These are phyloP conservation scores for Gymnopilus junonius DNA, from an alignment of 768 basidiomycete species.

Conservation along the genomic window DNA sequence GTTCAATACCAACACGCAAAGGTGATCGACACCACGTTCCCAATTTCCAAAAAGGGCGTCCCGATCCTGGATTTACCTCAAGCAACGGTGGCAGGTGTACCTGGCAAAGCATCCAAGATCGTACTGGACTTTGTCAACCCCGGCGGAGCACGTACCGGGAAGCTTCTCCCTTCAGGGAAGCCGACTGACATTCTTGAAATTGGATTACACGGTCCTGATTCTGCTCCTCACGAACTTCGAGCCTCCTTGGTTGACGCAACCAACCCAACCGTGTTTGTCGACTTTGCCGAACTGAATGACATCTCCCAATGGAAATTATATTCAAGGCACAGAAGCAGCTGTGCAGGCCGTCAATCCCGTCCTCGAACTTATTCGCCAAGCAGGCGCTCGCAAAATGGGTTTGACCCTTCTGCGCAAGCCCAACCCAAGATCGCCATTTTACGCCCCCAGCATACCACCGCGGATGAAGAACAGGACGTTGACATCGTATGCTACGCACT, in stretches of 20 bases:
- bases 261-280: slow-evolving; percentile 74
- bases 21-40: slow-evolving; percentile 71
- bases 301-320: slow-evolving; percentile 44
- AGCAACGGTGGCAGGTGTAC: slow-evolving; percentile 67
- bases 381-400: slow-evolving; percentile 63
- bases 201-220: slow-evolving; percentile 10
- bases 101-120: slow-evolving; percentile 67
- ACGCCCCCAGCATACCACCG: slow-evolving; percentile 32
- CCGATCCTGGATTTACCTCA: slow-evolving; percentile 56
- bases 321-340: slow-evolving; percentile 31
- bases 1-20: slow-evolving; percentile 76
- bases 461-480: slow-evolving; percentile 32
- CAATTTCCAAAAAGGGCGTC: slow-evolving; percentile 41
- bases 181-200: slow-evolving; percentile 49
- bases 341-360: slow-evolving; percentile 29
- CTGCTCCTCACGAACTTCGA: slow-evolving; percentile 25
- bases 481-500: slow-evolving; percentile 63
- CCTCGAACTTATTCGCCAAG: slow-evolving; percentile 58
- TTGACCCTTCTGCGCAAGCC: slow-evolving; percentile 62
- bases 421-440: slow-evolving; percentile 76
- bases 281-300: slow-evolving; percentile 42
- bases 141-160: slow-evolving; percentile 71
- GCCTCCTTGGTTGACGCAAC: slow-evolving; percentile 73
- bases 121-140: slow-evolving; percentile 69
- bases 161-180: slow-evolving; percentile 65